Percentiles rank a stretch among this genome's conserved stretches.
Evolutionary conservation across 768 basidiomycete species (phyloP).

Genomic region (Cyathus striatus): DNA sequence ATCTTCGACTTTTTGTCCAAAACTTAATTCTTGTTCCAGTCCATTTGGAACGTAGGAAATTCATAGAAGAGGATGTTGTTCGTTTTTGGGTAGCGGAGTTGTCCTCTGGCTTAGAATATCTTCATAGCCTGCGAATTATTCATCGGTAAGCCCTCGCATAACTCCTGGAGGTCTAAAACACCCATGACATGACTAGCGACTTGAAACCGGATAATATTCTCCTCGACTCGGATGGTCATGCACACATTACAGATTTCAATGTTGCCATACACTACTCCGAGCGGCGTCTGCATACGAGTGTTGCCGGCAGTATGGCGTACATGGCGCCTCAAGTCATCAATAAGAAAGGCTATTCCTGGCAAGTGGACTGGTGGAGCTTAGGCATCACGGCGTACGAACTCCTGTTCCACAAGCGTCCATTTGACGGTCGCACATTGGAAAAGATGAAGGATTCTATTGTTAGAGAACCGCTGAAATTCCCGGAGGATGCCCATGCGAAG

Average conservation of each 20-base stretch:
- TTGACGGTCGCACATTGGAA: constrained; percentile 85
- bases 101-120: constrained; percentile 77
- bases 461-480: constrained; percentile 74
- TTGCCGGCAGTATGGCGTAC: constrained; percentile 98
- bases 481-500: constrained; percentile 56
- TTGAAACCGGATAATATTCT: constrained; percentile 97
- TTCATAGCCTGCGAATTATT: constrained; percentile 88
- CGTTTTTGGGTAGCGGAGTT: constrained; percentile 91
- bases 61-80: constrained; percentile 67
- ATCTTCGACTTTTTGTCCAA: constrained; percentile 1
- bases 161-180: too few relatives aligned
- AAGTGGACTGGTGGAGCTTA: constrained; percentile 94
- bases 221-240: constrained; percentile 89
- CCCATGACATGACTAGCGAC: constrained; percentile 71
- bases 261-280: constrained; percentile 98
- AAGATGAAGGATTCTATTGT: constrained; percentile 85
- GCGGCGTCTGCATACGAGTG: constrained; percentile 80
- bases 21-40: constrained; percentile 38
- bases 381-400: constrained; percentile 89
- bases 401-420: constrained; percentile 78
- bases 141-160: constrained; percentile 71
- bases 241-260: constrained; percentile 97
- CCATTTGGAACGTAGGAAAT: constrained; percentile 71
- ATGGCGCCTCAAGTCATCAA: constrained; percentile 98
- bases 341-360: constrained; percentile 89